These are phyloP conservation scores for Kwoniella sp. DNA, from an alignment of 768 basidiomycete species.

Conservation along the genomic window DNA sequence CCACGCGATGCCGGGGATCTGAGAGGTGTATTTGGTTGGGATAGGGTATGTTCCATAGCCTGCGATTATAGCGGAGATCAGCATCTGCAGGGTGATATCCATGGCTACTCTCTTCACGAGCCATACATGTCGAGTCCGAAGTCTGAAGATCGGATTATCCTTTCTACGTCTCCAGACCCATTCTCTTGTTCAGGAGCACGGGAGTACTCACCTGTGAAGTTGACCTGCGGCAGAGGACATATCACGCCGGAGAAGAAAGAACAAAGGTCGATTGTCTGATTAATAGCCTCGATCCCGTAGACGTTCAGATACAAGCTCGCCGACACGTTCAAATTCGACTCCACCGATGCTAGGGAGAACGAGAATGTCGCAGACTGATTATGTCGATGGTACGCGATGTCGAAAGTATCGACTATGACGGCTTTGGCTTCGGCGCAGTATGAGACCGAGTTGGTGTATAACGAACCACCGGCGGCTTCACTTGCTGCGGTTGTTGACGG, in stretches of 20 bases:
- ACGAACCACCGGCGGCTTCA: slow-evolving; percentile 14
- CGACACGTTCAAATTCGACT: slow-evolving; percentile 67
- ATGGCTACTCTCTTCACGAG: too few species aligned
- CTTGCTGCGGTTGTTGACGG: slow-evolving; percentile 7
- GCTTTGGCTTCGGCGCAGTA: slow-evolving; percentile 52
- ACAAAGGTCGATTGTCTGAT: slow-evolving; percentile 86
- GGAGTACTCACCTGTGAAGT: slow-evolving; percentile 69
- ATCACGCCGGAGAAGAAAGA: slow-evolving; percentile 72
- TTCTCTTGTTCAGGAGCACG: not conserved
- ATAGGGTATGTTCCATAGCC: slow-evolving; percentile 55
- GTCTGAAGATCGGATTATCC: too few species aligned
- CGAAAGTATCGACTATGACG: slow-evolving; percentile 50
- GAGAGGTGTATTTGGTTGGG: slow-evolving; percentile 58
- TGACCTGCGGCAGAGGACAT: slow-evolving; percentile 78
- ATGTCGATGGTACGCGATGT: slow-evolving; percentile 46
- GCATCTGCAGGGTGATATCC: too few species aligned
- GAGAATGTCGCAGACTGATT: slow-evolving; percentile 75
- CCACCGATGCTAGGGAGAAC: slow-evolving; percentile 82
- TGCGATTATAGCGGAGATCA: slow-evolving; percentile 9
- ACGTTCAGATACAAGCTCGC: slow-evolving; percentile 81
- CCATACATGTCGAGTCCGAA: too few species aligned
- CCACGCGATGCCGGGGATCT: slow-evolving; percentile 79
- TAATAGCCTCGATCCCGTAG: slow-evolving; percentile 82
- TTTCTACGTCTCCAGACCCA: too few species aligned
- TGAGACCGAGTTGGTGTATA: slow-evolving; percentile 48